phyloP scores from a whole-genome alignment of 192 early-diverging fungal species.

The Coemansia asiatica region DNA sequence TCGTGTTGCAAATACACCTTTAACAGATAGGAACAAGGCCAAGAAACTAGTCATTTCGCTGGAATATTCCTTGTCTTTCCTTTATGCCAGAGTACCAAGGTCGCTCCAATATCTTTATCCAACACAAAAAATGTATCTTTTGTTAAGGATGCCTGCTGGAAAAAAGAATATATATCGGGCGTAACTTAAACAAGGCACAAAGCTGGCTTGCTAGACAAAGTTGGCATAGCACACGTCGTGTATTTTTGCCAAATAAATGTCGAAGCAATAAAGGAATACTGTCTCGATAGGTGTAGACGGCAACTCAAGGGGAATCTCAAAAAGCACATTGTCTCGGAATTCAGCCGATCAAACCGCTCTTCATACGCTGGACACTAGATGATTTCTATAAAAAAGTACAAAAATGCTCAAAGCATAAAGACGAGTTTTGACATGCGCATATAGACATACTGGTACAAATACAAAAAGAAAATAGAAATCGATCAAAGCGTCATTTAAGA shows the following conservation, averaged over 20 bases:
- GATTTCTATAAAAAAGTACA: neutral
- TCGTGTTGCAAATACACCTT: neutral
- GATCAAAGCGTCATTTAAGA: neutral
- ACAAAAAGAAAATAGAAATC: neutral
- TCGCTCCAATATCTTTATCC: neutral
- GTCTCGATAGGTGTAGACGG: slow-evolving; percentile 32
- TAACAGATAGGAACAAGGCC: too few relatives aligned
- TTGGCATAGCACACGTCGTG: neutral
- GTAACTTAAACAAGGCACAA: slow-evolving; percentile 13
- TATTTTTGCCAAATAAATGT: neutral
- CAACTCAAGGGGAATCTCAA: slow-evolving; percentile 55
- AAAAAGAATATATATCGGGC: neutral
- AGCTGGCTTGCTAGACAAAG: neutral
- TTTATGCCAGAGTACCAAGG: neutral
- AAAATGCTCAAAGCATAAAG: slow-evolving; percentile 11
- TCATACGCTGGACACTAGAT: slow-evolving; percentile 4
- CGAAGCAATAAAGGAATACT: neutral
- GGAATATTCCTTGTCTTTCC: neutral
- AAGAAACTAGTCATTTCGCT: too few relatives aligned
- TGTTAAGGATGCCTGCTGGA: neutral
- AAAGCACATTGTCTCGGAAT: slow-evolving; percentile 16
- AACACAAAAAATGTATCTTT: too few relatives aligned
- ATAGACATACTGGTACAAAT: neutral
- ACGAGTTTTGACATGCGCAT: neutral
- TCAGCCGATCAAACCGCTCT: slow-evolving; percentile 14